phyloP scores from a whole-genome alignment of 2,329 filamentous ascomycete species.

The Exophiala dermatitidis region DNA sequence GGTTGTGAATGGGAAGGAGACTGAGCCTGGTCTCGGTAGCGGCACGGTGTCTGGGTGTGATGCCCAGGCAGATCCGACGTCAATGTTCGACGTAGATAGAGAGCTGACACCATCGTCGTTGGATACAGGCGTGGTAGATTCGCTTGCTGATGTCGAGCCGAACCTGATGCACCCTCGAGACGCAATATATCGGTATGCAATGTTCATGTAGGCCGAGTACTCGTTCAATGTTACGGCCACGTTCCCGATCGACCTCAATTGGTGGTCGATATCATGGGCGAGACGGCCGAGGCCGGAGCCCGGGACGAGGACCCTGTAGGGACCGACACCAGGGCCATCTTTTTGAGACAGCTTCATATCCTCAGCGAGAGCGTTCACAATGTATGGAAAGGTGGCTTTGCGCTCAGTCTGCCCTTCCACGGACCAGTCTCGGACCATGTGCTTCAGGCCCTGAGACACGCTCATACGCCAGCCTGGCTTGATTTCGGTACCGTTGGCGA shows the following conservation, averaged over 20 bases:
- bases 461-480: background rate
- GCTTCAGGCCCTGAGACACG: slow-evolving; percentile 1
- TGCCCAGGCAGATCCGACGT: too few species aligned
- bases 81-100: slow-evolving; percentile 27
- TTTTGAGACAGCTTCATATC: background rate
- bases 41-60: too few species aligned
- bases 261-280: slow-evolving; percentile 44
- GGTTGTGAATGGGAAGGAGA: too few species aligned
- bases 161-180: slow-evolving; percentile 16
- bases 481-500: background rate
- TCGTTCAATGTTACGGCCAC: slow-evolving; percentile 52
- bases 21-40: too few species aligned
- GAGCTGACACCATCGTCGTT: slow-evolving; percentile 10
- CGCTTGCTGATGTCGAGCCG: too few species aligned
- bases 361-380: background rate
- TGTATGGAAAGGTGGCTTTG: background rate
- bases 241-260: slow-evolving; percentile 32
- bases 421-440: slow-evolving; percentile 1
- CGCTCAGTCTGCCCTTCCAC: background rate
- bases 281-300: slow-evolving; percentile 49
- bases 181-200: slow-evolving; percentile 47
- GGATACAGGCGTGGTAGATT: slow-evolving; percentile 1
- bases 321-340: background rate
- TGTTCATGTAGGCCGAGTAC: slow-evolving; percentile 53
- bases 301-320: slow-evolving; percentile 42